Evolutionary conservation across 148 eudicot genomes (phyloP).

Genomic region (Salicornia ramosissima): DNA sequence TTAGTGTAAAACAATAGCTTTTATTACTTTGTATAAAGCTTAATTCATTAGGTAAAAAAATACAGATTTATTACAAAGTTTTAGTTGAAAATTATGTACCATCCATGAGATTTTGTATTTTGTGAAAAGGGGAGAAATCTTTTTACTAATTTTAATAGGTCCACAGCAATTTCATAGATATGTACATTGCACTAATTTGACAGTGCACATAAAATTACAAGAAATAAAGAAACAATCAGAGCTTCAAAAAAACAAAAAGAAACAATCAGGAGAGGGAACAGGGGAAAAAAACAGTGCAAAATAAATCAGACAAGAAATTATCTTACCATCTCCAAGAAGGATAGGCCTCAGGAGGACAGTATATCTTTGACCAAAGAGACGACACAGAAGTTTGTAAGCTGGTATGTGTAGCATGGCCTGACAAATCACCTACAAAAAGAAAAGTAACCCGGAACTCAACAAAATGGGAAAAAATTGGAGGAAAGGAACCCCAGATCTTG

Average conservation of each 20-base stretch:
- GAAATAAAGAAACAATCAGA: too few species aligned
- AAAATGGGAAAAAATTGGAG: background rate
- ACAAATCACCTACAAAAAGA: slow-evolving; percentile 21
- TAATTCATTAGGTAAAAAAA: too few species aligned
- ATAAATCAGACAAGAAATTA: background rate
- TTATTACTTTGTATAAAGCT: too few species aligned
- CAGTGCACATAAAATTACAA: too few species aligned
- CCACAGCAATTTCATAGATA: too few species aligned
- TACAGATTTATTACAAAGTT: too few species aligned
- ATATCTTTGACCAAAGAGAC: slow-evolving; percentile 51
- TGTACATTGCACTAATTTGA: too few species aligned
- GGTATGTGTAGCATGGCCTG: slow-evolving; percentile 29
- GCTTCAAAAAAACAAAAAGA: background rate
- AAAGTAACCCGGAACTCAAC: slow-evolving; percentile 6
- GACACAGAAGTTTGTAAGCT: slow-evolving; percentile 27
- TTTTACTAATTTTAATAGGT: too few species aligned
- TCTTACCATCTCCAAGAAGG: slow-evolving; percentile 91
- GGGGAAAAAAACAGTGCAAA: background rate
- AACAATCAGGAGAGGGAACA: background rate
- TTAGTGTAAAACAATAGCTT: too few species aligned
- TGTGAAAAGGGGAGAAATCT: too few species aligned
- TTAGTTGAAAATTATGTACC: too few species aligned
- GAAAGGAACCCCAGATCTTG: background rate
- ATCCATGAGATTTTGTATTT: too few species aligned
- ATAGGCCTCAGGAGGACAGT: slow-evolving; percentile 62